Conservation (phyloP, 768 basidiomycete species). For the Cystobasidiopsis lactophilus region DNA sequence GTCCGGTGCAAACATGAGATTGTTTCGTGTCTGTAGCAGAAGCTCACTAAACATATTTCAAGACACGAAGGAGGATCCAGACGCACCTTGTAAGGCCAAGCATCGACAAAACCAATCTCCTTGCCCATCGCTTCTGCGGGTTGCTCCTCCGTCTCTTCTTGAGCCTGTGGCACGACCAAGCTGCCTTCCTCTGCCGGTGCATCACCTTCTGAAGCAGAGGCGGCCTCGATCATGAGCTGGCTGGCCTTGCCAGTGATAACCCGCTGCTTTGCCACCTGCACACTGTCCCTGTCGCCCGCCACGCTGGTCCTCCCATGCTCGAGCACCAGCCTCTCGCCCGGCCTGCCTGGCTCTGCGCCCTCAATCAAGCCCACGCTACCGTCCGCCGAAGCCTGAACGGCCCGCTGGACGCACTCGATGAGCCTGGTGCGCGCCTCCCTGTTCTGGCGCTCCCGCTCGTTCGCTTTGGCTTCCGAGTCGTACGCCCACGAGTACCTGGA, state of each 20-base stretch:
- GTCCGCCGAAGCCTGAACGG: conserved; percentile 7
- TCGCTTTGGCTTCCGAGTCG: conserved; percentile 67
- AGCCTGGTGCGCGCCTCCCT: conserved; percentile 40
- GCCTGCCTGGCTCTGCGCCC: conserved; percentile 16
- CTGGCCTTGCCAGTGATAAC: conserved; percentile 2
- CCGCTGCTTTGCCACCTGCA: conserved; percentile 8
- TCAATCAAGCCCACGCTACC: conserved; percentile 17
- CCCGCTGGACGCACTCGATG: conserved; percentile 19
- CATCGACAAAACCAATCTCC: conserved; percentile 3
- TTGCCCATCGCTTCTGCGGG: conserved; percentile 1
- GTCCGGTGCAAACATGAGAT: conserved; percentile 85
- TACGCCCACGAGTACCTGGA: conserved; percentile 82
- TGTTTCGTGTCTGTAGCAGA: conserved; percentile 52
- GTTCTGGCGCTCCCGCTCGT: conserved; percentile 41
- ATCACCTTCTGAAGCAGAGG: conserved; percentile 26
- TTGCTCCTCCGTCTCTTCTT: conserved; percentile 1
- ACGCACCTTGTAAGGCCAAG: conserved; percentile 19
- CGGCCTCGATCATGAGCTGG: conserved; percentile 48
- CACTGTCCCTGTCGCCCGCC: conserved; percentile 5
- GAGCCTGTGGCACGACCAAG: conserved; percentile 22
- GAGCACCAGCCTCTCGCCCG: conserved; percentile 16
- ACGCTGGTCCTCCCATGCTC: conserved; percentile 4
- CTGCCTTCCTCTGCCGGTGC: conserved; percentile 36
- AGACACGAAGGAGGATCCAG: conserved; percentile 24
- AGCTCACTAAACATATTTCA: neutral